A percentile compares a stretch with the other conserved stretches of the same genome.
Conservation (phyloP, 2,329 filamentous ascomycete genomes). For the Aspergillus transmontanensis region DNA sequence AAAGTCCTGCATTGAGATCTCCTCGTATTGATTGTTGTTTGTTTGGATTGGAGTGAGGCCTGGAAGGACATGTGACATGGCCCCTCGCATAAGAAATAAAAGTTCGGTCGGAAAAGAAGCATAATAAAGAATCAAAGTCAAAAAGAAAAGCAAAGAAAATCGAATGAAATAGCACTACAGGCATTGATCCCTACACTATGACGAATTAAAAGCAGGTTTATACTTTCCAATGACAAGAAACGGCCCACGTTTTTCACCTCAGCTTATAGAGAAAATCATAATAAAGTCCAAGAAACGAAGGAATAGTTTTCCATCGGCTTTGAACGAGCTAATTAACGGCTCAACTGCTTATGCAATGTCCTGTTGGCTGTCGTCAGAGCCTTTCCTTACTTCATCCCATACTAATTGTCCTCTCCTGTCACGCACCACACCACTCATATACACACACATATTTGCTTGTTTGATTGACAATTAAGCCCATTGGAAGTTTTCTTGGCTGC, state of each 20-base stretch:
- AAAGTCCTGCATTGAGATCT: background rate
- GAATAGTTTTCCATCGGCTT: background rate
- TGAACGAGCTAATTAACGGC: background rate
- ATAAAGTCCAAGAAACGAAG: background rate
- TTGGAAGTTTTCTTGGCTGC: constrained; percentile 8
- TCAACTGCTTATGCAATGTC: constrained; percentile 2
- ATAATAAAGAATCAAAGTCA: background rate
- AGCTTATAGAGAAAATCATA: background rate
- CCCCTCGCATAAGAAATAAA: background rate
- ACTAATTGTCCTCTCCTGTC: constrained; percentile 1
- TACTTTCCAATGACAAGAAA: constrained; percentile 17
- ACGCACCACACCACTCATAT: background rate
- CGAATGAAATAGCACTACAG: background rate
- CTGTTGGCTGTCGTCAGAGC: background rate
- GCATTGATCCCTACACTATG: constrained; percentile 1
- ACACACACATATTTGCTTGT: background rate
- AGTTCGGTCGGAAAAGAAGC: background rate
- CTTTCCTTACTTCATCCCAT: constrained; percentile 4
- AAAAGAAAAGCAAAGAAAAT: background rate
- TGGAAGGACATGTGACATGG: background rate
- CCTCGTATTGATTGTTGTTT: background rate
- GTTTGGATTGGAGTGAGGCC: background rate
- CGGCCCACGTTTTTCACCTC: constrained; percentile 16
- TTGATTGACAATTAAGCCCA: background rate
- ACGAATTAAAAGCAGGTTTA: background rate